Evolutionary conservation across 2,329 filamentous ascomycete genomes (phyloP).

Genomic region (Pseudogymnoascus sp.): DNA sequence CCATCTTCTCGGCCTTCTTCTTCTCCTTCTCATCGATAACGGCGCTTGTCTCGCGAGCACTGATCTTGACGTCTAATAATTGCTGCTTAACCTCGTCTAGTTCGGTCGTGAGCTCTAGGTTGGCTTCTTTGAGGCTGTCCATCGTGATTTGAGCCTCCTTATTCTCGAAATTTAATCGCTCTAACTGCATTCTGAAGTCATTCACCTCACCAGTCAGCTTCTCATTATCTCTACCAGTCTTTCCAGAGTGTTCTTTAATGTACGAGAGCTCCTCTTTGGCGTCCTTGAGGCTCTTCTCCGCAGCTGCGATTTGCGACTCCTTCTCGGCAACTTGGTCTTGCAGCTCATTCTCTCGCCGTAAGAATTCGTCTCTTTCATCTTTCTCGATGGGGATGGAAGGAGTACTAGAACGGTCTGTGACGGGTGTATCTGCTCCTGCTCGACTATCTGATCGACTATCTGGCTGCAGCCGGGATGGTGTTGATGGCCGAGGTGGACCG

Average conservation of each 20-base stretch:
- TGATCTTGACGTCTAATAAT: slow-evolving; percentile 92
- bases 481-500: slow-evolving; percentile 44
- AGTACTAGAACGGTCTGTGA: slow-evolving; percentile 75
- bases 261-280: slow-evolving; percentile 78
- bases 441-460: slow-evolving; percentile 41
- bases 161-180: slow-evolving; percentile 90
- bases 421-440: slow-evolving; percentile 53
- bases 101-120: slow-evolving; percentile 83
- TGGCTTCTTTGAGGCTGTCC: slow-evolving; percentile 94
- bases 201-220: slow-evolving; percentile 78
- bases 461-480: slow-evolving; percentile 47
- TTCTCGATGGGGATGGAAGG: slow-evolving; percentile 86
- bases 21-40: slow-evolving; percentile 95
- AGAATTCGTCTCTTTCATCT: slow-evolving; percentile 93
- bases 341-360: slow-evolving; percentile 90
- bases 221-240: slow-evolving; percentile 84
- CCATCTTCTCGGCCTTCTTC: slow-evolving; percentile 98
- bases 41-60: slow-evolving; percentile 83
- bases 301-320: slow-evolving; percentile 70
- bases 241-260: slow-evolving; percentile 78
- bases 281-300: slow-evolving; percentile 74
- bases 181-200: slow-evolving; percentile 91
- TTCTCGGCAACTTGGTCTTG: slow-evolving; percentile 94
- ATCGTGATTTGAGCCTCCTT: slow-evolving; percentile 97
- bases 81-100: slow-evolving; percentile 95